Percentiles rank a stretch among this genome's conserved stretches.
phyloP scores from a whole-genome alignment of 176 grass and related monocot genomes.

The Lolium perenne region DNA sequence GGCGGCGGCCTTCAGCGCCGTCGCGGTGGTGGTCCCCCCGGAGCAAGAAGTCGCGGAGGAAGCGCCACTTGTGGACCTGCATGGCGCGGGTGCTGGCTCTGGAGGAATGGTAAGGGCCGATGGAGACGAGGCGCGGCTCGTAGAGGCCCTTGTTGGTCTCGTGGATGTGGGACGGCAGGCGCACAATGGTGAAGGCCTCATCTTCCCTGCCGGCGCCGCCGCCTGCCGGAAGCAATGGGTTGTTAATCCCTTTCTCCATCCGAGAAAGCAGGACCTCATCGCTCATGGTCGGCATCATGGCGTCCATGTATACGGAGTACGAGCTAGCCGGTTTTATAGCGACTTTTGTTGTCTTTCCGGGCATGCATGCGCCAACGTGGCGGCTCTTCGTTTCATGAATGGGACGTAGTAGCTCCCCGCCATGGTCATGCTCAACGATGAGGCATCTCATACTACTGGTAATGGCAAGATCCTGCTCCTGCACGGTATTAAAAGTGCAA shows the following conservation, averaged over 20 bases:
- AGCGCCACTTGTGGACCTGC: not conserved
- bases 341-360: too few relatives aligned
- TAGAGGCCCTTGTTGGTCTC: not conserved
- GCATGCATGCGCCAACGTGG: too few relatives aligned
- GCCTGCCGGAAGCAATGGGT: not conserved
- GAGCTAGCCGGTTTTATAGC: too few relatives aligned
- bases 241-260: not conserved
- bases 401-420: too few relatives aligned
- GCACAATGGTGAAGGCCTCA: not conserved
- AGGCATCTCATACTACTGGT: too few relatives aligned
- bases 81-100: not conserved
- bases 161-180: constrained; percentile 16
- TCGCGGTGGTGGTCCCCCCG: not conserved
- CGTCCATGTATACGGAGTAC: too few relatives aligned
- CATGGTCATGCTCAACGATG: too few relatives aligned
- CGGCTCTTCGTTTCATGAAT: too few relatives aligned
- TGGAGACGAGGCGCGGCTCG: constrained; percentile 14
- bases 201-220: not conserved
- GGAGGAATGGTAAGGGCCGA: not conserved
- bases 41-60: not conserved
- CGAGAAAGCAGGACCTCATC: not conserved
- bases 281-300: not conserved
- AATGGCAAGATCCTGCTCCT: too few relatives aligned
- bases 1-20: not conserved
- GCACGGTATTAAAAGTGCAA: too few relatives aligned